Evolutionary conservation across 2,329 filamentous ascomycete species (phyloP), one percentile per base, ranked within the genome.

Genomic region (Botryotinia calthae): DNA sequence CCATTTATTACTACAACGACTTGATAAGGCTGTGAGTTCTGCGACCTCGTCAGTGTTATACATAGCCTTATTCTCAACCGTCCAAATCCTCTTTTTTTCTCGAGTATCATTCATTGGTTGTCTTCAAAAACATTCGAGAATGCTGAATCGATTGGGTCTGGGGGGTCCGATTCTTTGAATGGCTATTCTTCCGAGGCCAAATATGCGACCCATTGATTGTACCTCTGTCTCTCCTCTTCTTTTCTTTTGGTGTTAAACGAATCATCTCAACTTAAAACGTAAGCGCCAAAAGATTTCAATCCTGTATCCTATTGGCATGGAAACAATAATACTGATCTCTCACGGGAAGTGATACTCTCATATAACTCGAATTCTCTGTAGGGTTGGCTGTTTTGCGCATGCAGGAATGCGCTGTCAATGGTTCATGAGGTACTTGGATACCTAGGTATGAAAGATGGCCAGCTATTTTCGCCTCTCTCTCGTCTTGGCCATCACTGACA

Each of bases 331-430:
- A 59, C 56, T 56, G 63, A 65, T 42, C 56, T 74, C 48, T 31
- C 48, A 42, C 65, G 31, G 59, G 37, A 70, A 73, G 64, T 73
- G 14, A 44, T 20, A 34, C 73, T 72, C 64, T 76, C 74, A 76
- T 74, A 74, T 71, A 72, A 59, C 67, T 48, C 44, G 28, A 62
- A 61, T 70, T 40, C 56, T 73, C 61, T 56, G 75, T 76, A 76
- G 76, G 76, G 75, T 75, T 71, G 66, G 63, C 28, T 54, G 73
- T 70, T 62, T 72, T 63, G 54, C 73, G 73, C 76, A 75, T 76
- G 78, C 77, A 77, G 56, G 74, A 76, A 74, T 79, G 78, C 62
- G 78, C 74, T 79, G 78, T 78, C 78, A 77, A 64, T 62, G 74
- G 46, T 72, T 72, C 74, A 77, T 37, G 75, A 78, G 77, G 37